Evolutionary conservation across 2,329 filamentous ascomycete genomes (phyloP).

Genomic region (Fusarium drepaniforme): DNA sequence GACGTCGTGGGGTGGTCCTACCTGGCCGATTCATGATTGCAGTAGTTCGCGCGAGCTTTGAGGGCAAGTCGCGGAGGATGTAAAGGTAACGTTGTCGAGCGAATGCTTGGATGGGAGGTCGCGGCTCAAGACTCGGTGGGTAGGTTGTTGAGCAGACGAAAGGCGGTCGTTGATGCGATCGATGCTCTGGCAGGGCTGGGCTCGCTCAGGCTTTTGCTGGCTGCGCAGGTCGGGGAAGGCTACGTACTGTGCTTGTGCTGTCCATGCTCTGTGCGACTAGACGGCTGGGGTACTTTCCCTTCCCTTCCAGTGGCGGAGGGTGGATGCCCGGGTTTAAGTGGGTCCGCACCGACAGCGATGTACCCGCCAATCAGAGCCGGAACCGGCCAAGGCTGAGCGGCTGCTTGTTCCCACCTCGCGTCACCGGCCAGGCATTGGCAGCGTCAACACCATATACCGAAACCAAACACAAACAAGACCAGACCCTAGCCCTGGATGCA

Average conservation of each 20-base stretch:
- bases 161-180: conserved; percentile 38
- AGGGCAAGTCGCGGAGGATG: conserved; percentile 16
- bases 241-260: conserved; percentile 16
- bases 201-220: conserved; percentile 37
- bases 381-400: conserved; percentile 36
- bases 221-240: conserved; percentile 44
- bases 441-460: not conserved
- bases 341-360: conserved; percentile 51
- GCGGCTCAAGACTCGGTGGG: conserved; percentile 29
- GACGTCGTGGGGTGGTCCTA: conserved; percentile 55
- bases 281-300: conserved; percentile 18
- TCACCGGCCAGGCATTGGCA: not conserved
- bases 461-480: not conserved
- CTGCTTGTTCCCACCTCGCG: conserved; percentile 11
- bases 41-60: conserved; percentile 42
- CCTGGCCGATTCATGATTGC: conserved; percentile 71
- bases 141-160: conserved; percentile 38
- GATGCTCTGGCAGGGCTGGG: conserved; percentile 30
- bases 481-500: not conserved
- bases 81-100: conserved; percentile 27
- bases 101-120: conserved; percentile 28
- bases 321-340: conserved; percentile 54
- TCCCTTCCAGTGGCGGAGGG: not conserved
- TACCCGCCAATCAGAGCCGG: conserved; percentile 45
- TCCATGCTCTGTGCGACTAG: conserved; percentile 7